Evolutionary conservation across 306 rosid genomes (phyloP).

Genomic region (Quercus wislizeni): DNA sequence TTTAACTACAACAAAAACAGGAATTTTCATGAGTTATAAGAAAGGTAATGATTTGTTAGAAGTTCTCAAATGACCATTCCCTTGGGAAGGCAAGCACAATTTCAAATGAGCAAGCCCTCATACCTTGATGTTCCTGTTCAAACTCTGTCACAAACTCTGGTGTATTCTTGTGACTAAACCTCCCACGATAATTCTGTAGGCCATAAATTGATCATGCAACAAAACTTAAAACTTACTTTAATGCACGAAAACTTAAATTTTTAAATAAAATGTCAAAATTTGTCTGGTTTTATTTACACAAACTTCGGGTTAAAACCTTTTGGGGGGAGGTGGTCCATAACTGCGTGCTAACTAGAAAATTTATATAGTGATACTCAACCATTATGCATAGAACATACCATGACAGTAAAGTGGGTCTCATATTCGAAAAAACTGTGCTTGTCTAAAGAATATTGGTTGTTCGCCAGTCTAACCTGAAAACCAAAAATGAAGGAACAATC

Average conservation of each 20-base stretch:
- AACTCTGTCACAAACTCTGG: slow-evolving; percentile 81
- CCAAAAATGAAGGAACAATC: slow-evolving; percentile 10
- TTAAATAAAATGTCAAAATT: neutral
- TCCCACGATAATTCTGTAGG: slow-evolving; percentile 82
- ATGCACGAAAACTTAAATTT: neutral
- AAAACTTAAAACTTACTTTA: slow-evolving; percentile 14
- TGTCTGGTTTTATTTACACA: neutral
- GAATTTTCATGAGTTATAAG: neutral
- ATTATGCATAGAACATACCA: slow-evolving; percentile 57
- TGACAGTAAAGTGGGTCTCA: slow-evolving; percentile 97
- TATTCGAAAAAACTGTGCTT: slow-evolving; percentile 82
- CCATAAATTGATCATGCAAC: slow-evolving; percentile 15
- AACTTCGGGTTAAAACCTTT: neutral
- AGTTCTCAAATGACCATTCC: neutral
- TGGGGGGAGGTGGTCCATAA: neutral
- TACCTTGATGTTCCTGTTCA: slow-evolving; percentile 92
- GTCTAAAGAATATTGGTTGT: slow-evolving; percentile 76
- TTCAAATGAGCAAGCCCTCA: slow-evolving; percentile 3
- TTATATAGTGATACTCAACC: neutral
- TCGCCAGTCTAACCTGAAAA: slow-evolving; percentile 88
- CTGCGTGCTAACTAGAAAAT: neutral
- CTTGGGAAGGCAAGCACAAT: slow-evolving; percentile 1
- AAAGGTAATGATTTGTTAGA: neutral
- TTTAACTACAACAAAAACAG: slow-evolving; percentile 50
- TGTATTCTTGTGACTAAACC: slow-evolving; percentile 59